Evolutionary conservation across 805 yeast species (phyloP), one percentile per base, ranked within the genome.

Genomic region (Ogataea trehalophila): DNA sequence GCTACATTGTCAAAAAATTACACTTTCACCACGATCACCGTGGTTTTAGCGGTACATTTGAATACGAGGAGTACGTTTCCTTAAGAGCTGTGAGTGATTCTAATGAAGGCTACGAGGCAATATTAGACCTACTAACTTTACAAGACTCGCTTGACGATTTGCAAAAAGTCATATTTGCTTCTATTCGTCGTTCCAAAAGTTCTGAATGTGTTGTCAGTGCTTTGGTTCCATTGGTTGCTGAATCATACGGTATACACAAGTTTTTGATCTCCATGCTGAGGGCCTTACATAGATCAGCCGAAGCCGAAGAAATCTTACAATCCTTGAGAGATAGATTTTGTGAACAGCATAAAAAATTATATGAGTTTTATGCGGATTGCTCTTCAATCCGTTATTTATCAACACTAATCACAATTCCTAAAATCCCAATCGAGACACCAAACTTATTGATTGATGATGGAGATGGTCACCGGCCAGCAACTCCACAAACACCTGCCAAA

Each of bases 11-110:
- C 44, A 74, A 77, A 60, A 92, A 92, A 61, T 74, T 94, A 56
- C 78, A 79, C 50, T 92, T 92, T 67, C 98, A 92, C 65, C 77
- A 83, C 49, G 75, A 77, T 49, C 95, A 94, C 60, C 82, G 87
- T 14, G 95, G 90, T 5, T 94, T 92, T 69, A 92, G 87, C 61
- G 99, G 98, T 35, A 89, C 89, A 35, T 92, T 92, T 66, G 99
- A 92, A 63, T 94, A 92, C 62, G 96, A 90, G 65, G 99, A 92
- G 64, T 94, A 92, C 62, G 81, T 91, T 39, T 87, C 97, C 4
- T 74, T 92, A 55, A 79, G 87, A 48, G 81, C 90, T 3, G 95
- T 88, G 36, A 83, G 88, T 58, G 96, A 92, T 65, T 97, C 97
- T 6, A 90, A 92, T 62, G 96, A 90, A 68, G 98, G 98, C 6